A percentile compares a stretch with the other conserved stretches of the same genome.
Conservation (phyloP, 1,284 basidiomycete species). For the Ustilago sp. region DNA sequence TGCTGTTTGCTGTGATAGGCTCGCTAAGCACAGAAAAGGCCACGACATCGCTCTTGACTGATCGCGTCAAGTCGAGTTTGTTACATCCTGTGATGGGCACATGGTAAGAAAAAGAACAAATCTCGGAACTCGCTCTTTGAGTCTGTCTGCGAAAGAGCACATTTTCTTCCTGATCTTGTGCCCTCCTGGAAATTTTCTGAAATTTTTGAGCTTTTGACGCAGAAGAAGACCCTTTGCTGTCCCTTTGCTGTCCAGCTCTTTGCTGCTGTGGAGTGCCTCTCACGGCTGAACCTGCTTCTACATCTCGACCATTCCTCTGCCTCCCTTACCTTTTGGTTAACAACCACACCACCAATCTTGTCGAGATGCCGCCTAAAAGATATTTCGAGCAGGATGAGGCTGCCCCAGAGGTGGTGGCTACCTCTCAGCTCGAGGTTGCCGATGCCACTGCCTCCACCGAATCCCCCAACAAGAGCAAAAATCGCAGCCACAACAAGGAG, state of each 20-base stretch:
- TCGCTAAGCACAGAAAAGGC: slow-evolving; percentile 10
- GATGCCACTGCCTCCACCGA: slow-evolving; percentile 7
- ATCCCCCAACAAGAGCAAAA: slow-evolving; percentile 10
- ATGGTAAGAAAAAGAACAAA: background rate
- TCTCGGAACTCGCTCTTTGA: slow-evolving; percentile 25
- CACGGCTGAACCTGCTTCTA: background rate
- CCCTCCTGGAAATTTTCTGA: slow-evolving; percentile 12
- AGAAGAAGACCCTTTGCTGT: slow-evolving; percentile 11
- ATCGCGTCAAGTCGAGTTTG: slow-evolving; percentile 16
- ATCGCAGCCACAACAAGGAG: background rate
- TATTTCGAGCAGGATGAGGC: slow-evolving; percentile 55
- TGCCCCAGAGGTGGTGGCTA: slow-evolving; percentile 10
- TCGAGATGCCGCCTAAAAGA: slow-evolving; percentile 53
- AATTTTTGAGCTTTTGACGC: slow-evolving; percentile 15
- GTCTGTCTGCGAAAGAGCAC: background rate
- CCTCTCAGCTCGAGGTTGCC: slow-evolving; percentile 17
- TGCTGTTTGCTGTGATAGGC: background rate
- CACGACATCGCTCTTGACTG: slow-evolving; percentile 23
- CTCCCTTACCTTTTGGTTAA: slow-evolving; percentile 5
- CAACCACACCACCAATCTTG: background rate
- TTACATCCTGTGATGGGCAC: background rate
- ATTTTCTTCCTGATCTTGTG: background rate
- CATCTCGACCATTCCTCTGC: background rate
- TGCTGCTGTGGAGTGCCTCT: slow-evolving; percentile 1
- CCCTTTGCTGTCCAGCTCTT: background rate